Evolutionary conservation across 495 filamentous ascomycete species (phyloP).

Genomic region (Penicillium goetzii): DNA sequence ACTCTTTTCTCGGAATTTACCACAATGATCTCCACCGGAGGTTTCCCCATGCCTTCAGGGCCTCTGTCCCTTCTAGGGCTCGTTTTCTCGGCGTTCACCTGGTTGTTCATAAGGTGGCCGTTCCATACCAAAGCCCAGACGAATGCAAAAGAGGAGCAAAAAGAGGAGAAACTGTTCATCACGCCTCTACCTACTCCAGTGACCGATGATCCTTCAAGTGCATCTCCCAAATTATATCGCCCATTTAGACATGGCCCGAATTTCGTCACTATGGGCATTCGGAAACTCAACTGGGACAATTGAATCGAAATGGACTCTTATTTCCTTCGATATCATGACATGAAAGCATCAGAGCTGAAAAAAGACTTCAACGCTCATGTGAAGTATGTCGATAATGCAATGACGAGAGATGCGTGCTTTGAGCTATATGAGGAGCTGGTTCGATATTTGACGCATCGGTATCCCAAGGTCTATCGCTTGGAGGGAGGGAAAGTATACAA

Average conservation of each 20-base stretch:
- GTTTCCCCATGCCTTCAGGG: conserved; percentile 1
- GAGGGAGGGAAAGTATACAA: conserved; percentile 65
- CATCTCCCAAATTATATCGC: conserved; percentile 71
- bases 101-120: conserved; percentile 13
- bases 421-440: conserved; percentile 71
- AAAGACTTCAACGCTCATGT: conserved; percentile 24
- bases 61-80: conserved; percentile 12
- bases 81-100: background rate
- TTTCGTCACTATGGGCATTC: conserved; percentile 76
- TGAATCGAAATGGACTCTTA: conserved; percentile 82
- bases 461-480: conserved; percentile 63
- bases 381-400: conserved; percentile 34
- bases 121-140: background rate
- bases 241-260: conserved; percentile 72
- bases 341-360: conserved; percentile 63
- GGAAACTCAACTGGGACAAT: conserved; percentile 66
- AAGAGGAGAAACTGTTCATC: conserved; percentile 11
- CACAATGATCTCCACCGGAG: conserved; percentile 1
- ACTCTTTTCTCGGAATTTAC: background rate
- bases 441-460: conserved; percentile 69
- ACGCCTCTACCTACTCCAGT: conserved; percentile 19
- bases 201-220: conserved; percentile 27
- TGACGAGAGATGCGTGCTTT: conserved; percentile 63
- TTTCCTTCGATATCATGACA: conserved; percentile 66
- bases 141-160: background rate